Base-by-base conservation (phyloP, 2,329 filamentous ascomycete species). In the Penicillium sp. region DNA sequence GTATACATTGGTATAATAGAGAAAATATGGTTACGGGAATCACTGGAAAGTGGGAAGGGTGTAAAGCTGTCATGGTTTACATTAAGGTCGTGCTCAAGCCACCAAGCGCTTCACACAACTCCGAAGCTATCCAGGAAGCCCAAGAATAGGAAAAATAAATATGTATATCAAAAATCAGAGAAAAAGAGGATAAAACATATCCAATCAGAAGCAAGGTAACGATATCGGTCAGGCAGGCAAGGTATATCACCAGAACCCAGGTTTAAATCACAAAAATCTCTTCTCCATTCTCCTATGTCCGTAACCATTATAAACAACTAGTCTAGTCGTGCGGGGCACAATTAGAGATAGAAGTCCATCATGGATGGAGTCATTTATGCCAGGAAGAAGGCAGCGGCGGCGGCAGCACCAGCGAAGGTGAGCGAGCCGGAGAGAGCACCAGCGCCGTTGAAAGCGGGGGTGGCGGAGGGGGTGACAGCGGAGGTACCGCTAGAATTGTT, bases 311-410 rank as follows among this genome's bases (percentile, higher is more conserved):
- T 37, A 36, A 47, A 36, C 37, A 36, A 46, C 36, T 36, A 44
- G 17, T 37, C 49, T 47, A 52, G 29, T 37, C 18, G 20, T 40
- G 27, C n/a, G 5, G 15, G 24, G 29, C 29, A 44, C 15, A 23
- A 33, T 24, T 49, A 50, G 42, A 34, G 32, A 24, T 33, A 55
- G 39, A 26, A 46, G 33, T 40, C 54, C 52, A 55, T 56, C 46
- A 54, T 17, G 30, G 51, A 58, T 50, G 53, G 46, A 47, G 36
- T 61, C 51, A 65, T 64, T 65, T 69, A 69, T 55, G 66, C 66
- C 46, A 69, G 56, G 62, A 69, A 54, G 65, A 65, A 64, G 51
- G 66, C 66, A 9, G 64, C 65, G 21, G 52, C 57, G 50, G 66
- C 66, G 42, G 65, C 65, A 17, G 46, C 55, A 60, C 66, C 66